phyloP scores from a whole-genome alignment of 495 filamentous ascomycete species.

The Lasiosphaeriaceae sp. region DNA sequence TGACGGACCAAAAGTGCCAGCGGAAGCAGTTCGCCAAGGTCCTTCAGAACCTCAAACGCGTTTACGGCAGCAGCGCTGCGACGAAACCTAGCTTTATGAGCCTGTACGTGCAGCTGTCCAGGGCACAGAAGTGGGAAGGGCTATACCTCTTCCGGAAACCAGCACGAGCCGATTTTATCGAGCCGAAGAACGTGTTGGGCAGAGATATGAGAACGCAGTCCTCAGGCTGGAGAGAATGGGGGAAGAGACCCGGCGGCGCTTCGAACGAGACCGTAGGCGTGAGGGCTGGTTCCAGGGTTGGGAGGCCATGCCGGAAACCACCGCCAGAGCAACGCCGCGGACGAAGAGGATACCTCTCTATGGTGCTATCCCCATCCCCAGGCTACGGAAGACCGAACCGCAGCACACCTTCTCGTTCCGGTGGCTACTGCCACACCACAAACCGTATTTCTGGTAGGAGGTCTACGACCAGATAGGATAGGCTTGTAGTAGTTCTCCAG shows the following conservation, averaged over 20 bases:
- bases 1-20: conserved; percentile 1
- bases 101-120: conserved; percentile 7
- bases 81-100: conserved; percentile 10
- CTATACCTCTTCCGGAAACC: conserved; percentile 7
- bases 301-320: neutral
- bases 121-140: conserved; percentile 2
- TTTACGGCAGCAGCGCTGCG: neutral
- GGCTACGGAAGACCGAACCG: too few relatives aligned
- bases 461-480: too few relatives aligned
- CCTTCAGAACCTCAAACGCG: conserved; percentile 11
- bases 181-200: conserved; percentile 8
- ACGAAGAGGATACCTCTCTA: conserved; percentile 1
- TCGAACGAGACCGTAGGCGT: neutral
- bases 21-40: conserved; percentile 8
- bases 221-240: conserved; percentile 8
- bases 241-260: conserved; percentile 6
- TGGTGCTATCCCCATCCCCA: neutral
- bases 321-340: neutral
- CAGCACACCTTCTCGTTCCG: too few relatives aligned
- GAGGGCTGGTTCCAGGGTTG: neutral
- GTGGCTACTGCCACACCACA: too few relatives aligned
- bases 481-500: too few relatives aligned
- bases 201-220: conserved; percentile 9
- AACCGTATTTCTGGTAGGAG: too few relatives aligned
- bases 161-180: conserved; percentile 6